Conservation (phyloP, 345 rosid genomes). For the Mangifera indica region DNA sequence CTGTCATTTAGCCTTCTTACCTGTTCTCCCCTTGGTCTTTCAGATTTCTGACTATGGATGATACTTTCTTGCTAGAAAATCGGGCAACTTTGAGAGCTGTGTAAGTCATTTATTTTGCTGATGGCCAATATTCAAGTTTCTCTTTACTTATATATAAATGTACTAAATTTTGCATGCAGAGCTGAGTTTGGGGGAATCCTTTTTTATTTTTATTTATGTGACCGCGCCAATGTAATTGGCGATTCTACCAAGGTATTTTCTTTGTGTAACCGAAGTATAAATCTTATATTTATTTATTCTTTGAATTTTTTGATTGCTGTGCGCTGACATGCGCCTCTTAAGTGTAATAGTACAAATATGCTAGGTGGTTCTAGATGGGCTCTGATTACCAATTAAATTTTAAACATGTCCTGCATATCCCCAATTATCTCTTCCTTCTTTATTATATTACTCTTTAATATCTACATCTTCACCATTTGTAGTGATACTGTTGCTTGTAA, state of each 20-base stretch:
- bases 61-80: slow-evolving; percentile 87
- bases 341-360: background rate
- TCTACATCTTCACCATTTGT: background rate
- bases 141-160: slow-evolving; percentile 17
- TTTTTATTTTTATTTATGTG: slow-evolving; percentile 74
- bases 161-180: slow-evolving; percentile 40
- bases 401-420: background rate
- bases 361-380: background rate
- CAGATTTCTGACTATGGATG: slow-evolving; percentile 95
- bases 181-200: slow-evolving; percentile 81
- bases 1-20: slow-evolving; percentile 19
- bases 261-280: slow-evolving; percentile 10
- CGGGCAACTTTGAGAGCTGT: slow-evolving; percentile 80
- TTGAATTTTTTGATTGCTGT: slow-evolving; percentile 14
- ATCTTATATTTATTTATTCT: slow-evolving; percentile 4
- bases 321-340: slow-evolving; percentile 7
- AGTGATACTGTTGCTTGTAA: background rate
- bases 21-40: slow-evolving; percentile 19
- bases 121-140: background rate
- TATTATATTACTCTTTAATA: too few relatives aligned
- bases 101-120: slow-evolving; percentile 39
- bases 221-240: slow-evolving; percentile 72
- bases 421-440: too few relatives aligned
- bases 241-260: slow-evolving; percentile 72
- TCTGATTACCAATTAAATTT: background rate